Conservation (phyloP, 1,139 yeast genomes). For the Lodderomyces oxycetoniae region DNA sequence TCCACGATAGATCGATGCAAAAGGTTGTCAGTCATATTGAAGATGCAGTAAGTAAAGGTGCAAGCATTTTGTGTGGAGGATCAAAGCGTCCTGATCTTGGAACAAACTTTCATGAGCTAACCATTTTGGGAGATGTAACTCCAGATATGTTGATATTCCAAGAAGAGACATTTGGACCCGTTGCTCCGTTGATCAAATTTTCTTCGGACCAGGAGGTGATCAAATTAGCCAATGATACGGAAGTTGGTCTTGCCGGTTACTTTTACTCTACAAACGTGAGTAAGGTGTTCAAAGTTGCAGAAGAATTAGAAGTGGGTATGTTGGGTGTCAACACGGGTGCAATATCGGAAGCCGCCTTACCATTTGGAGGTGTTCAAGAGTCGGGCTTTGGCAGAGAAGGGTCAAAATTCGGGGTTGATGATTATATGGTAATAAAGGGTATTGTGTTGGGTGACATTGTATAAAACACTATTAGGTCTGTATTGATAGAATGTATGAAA, state of each 20-base stretch:
- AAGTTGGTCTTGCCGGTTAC: slow-evolving; percentile 46
- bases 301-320: slow-evolving; percentile 45
- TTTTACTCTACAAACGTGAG: slow-evolving; percentile 40
- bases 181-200: slow-evolving; percentile 72
- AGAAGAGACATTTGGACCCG: slow-evolving; percentile 90
- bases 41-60: slow-evolving; percentile 75
- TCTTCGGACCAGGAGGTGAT: slow-evolving; percentile 65
- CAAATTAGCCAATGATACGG: slow-evolving; percentile 59
- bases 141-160: slow-evolving; percentile 55
- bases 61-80: slow-evolving; percentile 62
- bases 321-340: slow-evolving; percentile 43
- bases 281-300: slow-evolving; percentile 51
- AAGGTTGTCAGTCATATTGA: slow-evolving; percentile 69
- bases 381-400: slow-evolving; percentile 51
- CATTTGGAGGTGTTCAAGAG: slow-evolving; percentile 44
- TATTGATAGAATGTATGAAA: too few relatives aligned
- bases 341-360: slow-evolving; percentile 43
- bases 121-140: slow-evolving; percentile 64
- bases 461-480: too few relatives aligned
- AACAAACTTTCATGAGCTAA: slow-evolving; percentile 69
- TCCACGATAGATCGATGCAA: slow-evolving; percentile 58
- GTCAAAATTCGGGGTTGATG: slow-evolving; percentile 40
- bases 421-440: slow-evolving; percentile 32
- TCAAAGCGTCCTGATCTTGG: slow-evolving; percentile 63
- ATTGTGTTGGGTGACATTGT: slow-evolving; percentile 22